phyloP scores from a whole-genome alignment of 2,329 filamentous ascomycete genomes.

The Fusarium euwallaceae region DNA sequence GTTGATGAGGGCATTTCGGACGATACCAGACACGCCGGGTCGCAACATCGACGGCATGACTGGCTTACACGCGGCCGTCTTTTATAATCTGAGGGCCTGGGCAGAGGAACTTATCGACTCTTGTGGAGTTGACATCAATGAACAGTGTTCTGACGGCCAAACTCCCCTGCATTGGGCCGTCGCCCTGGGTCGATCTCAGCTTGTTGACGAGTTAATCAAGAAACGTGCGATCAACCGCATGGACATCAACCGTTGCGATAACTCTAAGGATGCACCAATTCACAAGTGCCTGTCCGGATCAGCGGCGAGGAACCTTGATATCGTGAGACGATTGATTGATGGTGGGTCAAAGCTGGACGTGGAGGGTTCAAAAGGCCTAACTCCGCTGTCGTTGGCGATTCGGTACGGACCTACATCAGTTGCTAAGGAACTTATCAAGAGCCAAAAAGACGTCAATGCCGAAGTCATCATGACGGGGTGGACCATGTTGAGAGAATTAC shows the following conservation, averaged over 20 bases:
- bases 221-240: background rate
- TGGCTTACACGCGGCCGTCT: background rate
- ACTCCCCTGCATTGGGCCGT: background rate
- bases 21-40: background rate
- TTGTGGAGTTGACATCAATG: background rate
- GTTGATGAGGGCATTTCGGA: background rate
- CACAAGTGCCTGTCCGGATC: background rate
- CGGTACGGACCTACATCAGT: background rate
- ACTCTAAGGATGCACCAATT: background rate
- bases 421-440: background rate
- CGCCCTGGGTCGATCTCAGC: background rate
- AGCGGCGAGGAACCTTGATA: background rate
- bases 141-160: background rate
- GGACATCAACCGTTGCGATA: background rate
- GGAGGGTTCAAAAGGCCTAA: background rate
- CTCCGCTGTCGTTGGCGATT: background rate
- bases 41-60: background rate
- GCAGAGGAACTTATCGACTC: background rate
- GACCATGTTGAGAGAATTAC: background rate
- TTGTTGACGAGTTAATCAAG: background rate
- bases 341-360: background rate
- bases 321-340: background rate
- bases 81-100: background rate
- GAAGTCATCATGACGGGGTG: background rate
- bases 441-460: background rate